Evolutionary conservation across 2,329 filamentous ascomycete genomes (phyloP), one percentile per base, ranked within the genome.

Genomic region (Hirsutella thompsonii): DNA sequence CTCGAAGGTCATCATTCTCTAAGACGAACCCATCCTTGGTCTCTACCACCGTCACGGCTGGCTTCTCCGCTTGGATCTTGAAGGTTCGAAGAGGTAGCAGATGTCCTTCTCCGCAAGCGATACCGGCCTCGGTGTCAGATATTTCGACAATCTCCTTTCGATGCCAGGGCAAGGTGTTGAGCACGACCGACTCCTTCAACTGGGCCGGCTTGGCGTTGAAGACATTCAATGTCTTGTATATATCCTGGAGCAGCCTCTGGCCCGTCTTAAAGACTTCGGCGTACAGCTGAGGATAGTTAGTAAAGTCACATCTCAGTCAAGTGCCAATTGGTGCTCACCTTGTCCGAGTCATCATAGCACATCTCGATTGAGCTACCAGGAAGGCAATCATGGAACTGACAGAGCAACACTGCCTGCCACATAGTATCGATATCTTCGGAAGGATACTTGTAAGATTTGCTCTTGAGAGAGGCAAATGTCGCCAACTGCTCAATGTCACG

Each of bases 331-430:
- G 4, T 14, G 29, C 63, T 57, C 60, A 77, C 75, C 64, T 88
- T 75, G 56, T 94, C 83, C 3, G 89, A 94, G 57, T 98, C 92
- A 58, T 94, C 86, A 53, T 96, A 96, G 60, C 88, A 94, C 88
- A 96, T 95, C 60, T 93, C 89, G 52, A 98, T 96, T 28, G 79
- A 85, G 56, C 87, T 95, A 42, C 92, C 92, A 1, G 92, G 92
- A 39, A 98, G 70, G 57, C 92, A 96, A 57, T 98, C 92, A 49
- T 98, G 92, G 70, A 98, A 98, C 55, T 98, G 92, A 50, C 90
- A 96, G 20, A 96, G 75, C 20, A 96, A 70, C 3, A 90, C 82
- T 42, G 75, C 73, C 66, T 96, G 90, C 92, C 92, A 98, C 79
- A 98, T 93, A 43, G 82, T 74, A 55, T 98, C 92, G 42, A 98